Conservation (phyloP, 805 yeast genomes). For the Cyberlindnera sargentensis region DNA sequence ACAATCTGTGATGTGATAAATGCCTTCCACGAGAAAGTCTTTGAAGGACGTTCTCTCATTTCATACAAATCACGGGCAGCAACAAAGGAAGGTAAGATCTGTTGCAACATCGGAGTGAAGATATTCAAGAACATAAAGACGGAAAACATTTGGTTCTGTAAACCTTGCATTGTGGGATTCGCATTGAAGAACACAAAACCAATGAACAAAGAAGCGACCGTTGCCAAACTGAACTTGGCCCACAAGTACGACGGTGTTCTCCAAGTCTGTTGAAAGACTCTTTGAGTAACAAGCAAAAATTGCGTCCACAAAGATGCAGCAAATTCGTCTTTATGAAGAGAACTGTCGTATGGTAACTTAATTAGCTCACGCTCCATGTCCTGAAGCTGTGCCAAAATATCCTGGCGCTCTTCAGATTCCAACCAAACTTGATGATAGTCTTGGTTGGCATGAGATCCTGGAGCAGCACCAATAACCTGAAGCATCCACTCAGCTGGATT, state of each 20-base stretch:
- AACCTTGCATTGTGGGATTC: constrained; percentile 51
- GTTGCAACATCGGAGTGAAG: constrained; percentile 52
- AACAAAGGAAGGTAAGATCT: constrained; percentile 55
- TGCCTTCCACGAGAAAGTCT: constrained; percentile 60
- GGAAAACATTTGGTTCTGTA: constrained; percentile 80
- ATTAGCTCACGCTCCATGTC: constrained; percentile 55
- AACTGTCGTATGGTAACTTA: constrained; percentile 26
- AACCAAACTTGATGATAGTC: constrained; percentile 77
- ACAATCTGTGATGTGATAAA: constrained; percentile 56
- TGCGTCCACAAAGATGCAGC: constrained; percentile 40
- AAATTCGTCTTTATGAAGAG: constrained; percentile 17
- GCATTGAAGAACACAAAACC: constrained; percentile 75
- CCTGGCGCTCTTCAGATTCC: constrained; percentile 53
- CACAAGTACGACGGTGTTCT: constrained; percentile 58
- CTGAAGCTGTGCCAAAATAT: constrained; percentile 52
- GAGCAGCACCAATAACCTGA: constrained; percentile 78
- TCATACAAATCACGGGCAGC: constrained; percentile 61
- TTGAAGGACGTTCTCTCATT: constrained; percentile 67
- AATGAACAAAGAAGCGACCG: constrained; percentile 53
- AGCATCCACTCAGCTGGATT: constrained; percentile 94
- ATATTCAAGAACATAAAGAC: constrained; percentile 60
- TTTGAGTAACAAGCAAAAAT: constrained; percentile 36
- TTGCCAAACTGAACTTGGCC: constrained; percentile 49
- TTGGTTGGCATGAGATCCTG: constrained; percentile 66
- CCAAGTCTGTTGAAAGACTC: constrained; percentile 62